phyloP scores from a whole-genome alignment of 495 filamentous ascomycete species.

The Podospora fimiseda region DNA sequence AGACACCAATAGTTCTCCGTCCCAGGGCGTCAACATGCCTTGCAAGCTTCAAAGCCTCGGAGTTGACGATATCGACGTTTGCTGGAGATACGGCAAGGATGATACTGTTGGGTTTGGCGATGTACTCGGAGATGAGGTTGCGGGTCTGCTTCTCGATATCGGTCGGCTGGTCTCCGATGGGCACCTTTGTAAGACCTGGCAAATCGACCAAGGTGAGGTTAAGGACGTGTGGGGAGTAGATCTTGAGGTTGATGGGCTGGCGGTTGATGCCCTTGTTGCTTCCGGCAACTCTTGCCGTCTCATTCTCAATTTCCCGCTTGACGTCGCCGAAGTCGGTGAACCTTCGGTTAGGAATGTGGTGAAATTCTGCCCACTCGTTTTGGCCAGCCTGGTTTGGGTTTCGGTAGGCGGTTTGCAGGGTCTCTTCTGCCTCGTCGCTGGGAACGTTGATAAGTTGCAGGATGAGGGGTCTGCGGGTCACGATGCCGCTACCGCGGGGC shows the following conservation, averaged over 20 bases:
- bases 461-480: slow-evolving; percentile 88
- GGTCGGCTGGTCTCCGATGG: slow-evolving; percentile 94
- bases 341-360: slow-evolving; percentile 81
- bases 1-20: slow-evolving; percentile 88
- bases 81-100: slow-evolving; percentile 94
- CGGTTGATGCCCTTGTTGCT: slow-evolving; percentile 98
- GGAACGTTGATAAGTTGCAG: slow-evolving; percentile 97
- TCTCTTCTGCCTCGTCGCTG: slow-evolving; percentile 65
- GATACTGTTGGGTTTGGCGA: slow-evolving; percentile 98
- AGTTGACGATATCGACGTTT: slow-evolving; percentile 98
- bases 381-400: slow-evolving; percentile 39
- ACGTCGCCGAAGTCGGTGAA: slow-evolving; percentile 91
- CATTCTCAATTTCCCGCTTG: slow-evolving; percentile 94
- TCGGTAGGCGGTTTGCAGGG: slow-evolving; percentile 45
- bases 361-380: slow-evolving; percentile 93
- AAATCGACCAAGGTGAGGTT: slow-evolving; percentile 95
- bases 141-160: slow-evolving; percentile 99
- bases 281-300: slow-evolving; percentile 90
- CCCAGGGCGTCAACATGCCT: slow-evolving; percentile 95
- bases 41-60: slow-evolving; percentile 93
- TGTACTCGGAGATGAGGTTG: slow-evolving; percentile 95
- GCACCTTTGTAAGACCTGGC: slow-evolving; percentile 92
- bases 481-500: slow-evolving; percentile 92
- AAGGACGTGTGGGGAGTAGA: slow-evolving; percentile 95
- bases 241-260: slow-evolving; percentile 96